A percentile compares a stretch with the other conserved stretches of the same genome.
Conservation (phyloP, 768 basidiomycete genomes). For the Rhizopogon salebrosus region DNA sequence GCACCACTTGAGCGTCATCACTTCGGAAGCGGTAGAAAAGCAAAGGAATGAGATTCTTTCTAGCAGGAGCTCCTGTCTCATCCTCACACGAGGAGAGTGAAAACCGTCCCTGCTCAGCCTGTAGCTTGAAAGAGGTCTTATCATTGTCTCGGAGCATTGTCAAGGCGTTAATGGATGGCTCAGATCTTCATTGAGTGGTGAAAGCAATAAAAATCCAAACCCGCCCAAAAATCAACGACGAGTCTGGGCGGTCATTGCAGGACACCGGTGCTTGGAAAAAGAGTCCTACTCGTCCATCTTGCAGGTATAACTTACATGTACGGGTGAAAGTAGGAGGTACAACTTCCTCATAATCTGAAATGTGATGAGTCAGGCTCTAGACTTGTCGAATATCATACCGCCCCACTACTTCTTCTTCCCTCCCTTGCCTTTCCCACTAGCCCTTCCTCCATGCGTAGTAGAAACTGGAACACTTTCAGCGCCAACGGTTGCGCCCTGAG, state of each 20-base stretch:
- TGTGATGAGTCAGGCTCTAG: background rate
- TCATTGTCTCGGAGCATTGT: background rate
- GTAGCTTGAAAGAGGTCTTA: background rate
- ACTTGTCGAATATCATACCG: background rate
- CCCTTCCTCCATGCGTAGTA: constrained; percentile 27
- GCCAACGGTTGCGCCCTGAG: constrained; percentile 49
- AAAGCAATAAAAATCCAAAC: background rate
- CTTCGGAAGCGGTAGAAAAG: too few species aligned
- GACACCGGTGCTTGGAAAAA: too few species aligned
- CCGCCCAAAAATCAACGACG: background rate
- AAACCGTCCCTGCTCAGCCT: background rate
- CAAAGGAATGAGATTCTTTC: background rate
- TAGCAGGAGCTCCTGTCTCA: background rate
- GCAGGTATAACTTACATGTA: background rate
- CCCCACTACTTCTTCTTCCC: constrained; percentile 60
- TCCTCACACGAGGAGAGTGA: background rate
- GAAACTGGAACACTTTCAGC: constrained; percentile 17
- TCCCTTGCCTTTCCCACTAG: constrained; percentile 43
- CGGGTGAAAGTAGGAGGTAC: background rate
- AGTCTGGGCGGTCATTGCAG: too few species aligned
- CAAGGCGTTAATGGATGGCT: too few species aligned
- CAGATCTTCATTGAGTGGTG: background rate
- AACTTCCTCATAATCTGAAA: background rate
- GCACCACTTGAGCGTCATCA: too few species aligned
- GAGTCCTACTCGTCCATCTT: background rate